Evolutionary conservation across 164 flowering plant species (phyloP), one percentile per base, ranked within the genome.

Genomic region (Vitis rotundifolia): DNA sequence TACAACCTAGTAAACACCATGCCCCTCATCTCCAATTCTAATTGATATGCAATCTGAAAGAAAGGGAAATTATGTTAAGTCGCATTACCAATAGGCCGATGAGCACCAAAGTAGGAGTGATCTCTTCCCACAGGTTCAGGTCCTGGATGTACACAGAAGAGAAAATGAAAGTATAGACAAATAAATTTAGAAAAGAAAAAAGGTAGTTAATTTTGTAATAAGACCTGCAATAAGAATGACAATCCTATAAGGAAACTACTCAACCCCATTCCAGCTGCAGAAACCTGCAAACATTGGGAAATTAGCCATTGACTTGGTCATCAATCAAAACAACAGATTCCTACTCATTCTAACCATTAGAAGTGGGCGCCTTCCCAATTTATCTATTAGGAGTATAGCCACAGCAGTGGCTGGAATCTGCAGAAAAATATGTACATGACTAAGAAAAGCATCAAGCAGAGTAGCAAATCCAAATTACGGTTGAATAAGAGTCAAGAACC

Each of bases 321-420:
- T 37, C 44, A 37, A 37, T 22, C 44, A 6, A 37, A 37, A 37
- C 44, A 37, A 37, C 44, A 37, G 44, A 37, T 2, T 37, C 44
- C 44, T 37, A 3, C 44, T 37, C 44, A 37, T 37, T 6, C n/a
- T 55, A 28, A 62, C 65, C 65, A 62, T 31, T 37, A 62, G 18
- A 62, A 62, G 65, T 10, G 65, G 65, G 29, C 50, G 47, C 29
- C 65, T 62, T 47, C 64, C 65, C 1, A n/a, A 12, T 10, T 62
- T 62, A n/a, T 62, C 51, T 1, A 37, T 47, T 37, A 62, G 9
- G 15, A 62, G 3, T 31, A 37, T 49, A 37, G 48, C 37, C 8
- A 61, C 14, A 22, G n/a, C 64, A 31, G 64, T 61, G 2, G 16
- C 22, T 37, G 48, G 49, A 37, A 62, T 37, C 51, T 44, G 65